These are phyloP conservation scores for Avena insularis DNA, from an alignment of 176 grass and related monocot species.

Conservation along the genomic window DNA sequence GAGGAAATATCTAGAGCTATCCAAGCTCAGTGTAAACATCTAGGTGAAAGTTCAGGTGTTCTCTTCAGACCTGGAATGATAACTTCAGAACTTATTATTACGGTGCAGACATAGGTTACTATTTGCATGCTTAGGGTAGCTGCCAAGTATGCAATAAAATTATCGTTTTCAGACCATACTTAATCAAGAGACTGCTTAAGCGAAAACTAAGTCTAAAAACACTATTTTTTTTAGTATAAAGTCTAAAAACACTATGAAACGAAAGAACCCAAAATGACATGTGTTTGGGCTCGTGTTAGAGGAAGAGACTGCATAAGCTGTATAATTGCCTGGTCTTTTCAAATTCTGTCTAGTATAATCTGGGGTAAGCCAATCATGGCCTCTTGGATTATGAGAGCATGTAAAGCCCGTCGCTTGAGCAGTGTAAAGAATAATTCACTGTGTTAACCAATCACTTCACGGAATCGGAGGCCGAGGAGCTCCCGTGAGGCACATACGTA, in stretches of 20 bases:
- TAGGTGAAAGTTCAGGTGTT: background rate
- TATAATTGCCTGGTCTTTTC: background rate
- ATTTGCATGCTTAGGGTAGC: background rate
- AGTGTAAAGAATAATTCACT: too few species aligned
- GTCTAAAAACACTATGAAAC: background rate
- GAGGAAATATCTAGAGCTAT: too few species aligned
- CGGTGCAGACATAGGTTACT: too few species aligned
- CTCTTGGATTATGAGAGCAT: too few species aligned
- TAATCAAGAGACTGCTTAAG: background rate
- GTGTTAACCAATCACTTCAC: too few species aligned
- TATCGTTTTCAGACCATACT: background rate
- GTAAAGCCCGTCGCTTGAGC: too few species aligned
- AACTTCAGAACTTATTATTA: background rate
- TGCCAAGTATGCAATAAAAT: background rate
- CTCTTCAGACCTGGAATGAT: background rate
- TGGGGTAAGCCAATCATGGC: background rate
- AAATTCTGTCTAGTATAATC: background rate
- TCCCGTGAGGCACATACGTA: too few species aligned
- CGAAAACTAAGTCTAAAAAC: background rate
- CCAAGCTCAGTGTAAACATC: background rate
- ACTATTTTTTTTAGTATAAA: background rate
- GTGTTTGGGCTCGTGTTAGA: too few species aligned
- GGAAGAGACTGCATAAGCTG: too few species aligned
- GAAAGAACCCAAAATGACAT: background rate
- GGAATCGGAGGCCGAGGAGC: too few species aligned